phyloP scores from a whole-genome alignment of 2,329 filamentous ascomycete species.

The Diaporthe nobilis region DNA sequence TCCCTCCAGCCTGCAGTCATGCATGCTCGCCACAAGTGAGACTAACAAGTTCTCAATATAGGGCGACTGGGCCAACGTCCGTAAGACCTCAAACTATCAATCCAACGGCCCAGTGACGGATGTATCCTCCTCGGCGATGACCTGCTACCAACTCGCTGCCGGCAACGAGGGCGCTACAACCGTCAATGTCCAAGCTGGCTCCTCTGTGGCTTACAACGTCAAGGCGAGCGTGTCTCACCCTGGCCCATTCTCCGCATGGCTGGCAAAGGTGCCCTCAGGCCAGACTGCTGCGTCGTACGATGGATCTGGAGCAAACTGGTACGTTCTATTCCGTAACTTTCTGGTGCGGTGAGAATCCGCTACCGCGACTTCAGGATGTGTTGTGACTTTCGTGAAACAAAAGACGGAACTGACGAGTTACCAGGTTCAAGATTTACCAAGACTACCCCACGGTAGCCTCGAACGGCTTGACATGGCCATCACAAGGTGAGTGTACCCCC shows the following conservation, averaged over 20 bases:
- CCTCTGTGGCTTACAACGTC: conserved; percentile 60
- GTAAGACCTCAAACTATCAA: conserved; percentile 65
- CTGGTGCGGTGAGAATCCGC: too few species aligned
- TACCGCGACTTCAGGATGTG: too few species aligned
- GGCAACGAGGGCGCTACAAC: conserved; percentile 58
- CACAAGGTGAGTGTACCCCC: conserved; percentile 48
- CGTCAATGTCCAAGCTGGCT: conserved; percentile 60
- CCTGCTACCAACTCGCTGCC: conserved; percentile 63
- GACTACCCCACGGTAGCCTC: conserved; percentile 55
- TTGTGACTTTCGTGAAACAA: too few species aligned
- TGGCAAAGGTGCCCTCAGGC: conserved; percentile 56
- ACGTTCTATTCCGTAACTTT: background rate
- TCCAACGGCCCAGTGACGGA: conserved; percentile 64
- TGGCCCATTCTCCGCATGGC: conserved; percentile 57
- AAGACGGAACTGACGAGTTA: background rate
- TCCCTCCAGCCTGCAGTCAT: background rate
- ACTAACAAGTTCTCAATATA: background rate
- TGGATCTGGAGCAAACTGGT: conserved; percentile 54
- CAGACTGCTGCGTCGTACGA: conserved; percentile 55
- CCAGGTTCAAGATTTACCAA: conserved; percentile 59
- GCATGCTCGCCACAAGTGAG: background rate
- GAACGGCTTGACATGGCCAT: conserved; percentile 57
- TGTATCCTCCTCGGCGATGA: conserved; percentile 62
- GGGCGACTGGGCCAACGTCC: conserved; percentile 62
- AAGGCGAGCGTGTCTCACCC: conserved; percentile 59